phyloP scores from a whole-genome alignment of 2,329 filamentous ascomycete genomes.

The Sporothrix sp. region DNA sequence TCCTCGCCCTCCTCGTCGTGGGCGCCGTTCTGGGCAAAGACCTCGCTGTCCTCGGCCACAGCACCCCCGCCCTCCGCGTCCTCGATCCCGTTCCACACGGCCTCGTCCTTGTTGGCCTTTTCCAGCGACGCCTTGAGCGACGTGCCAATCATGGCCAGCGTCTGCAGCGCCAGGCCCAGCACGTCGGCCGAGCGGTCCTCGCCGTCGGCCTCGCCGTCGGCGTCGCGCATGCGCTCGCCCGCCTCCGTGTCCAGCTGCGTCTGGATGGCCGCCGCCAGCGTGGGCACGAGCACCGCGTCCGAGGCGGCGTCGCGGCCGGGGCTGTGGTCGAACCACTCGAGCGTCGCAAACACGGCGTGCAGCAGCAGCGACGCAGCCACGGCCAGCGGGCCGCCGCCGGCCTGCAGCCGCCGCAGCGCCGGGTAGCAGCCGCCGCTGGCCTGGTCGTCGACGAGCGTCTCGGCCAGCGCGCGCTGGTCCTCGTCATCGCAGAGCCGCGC shows the following conservation, averaged over 20 bases:
- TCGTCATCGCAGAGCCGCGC: constrained; percentile 54
- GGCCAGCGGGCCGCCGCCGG: constrained; percentile 37
- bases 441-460: constrained; percentile 42
- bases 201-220: neutral
- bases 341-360: constrained; percentile 50
- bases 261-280: constrained; percentile 32
- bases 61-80: constrained; percentile 26
- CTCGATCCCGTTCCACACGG: constrained; percentile 26
- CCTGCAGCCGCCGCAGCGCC: constrained; percentile 38
- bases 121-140: constrained; percentile 43
- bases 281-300: constrained; percentile 41
- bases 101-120: constrained; percentile 31
- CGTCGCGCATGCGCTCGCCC: too few relatives aligned
- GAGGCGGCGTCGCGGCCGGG: constrained; percentile 39
- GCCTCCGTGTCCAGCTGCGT: constrained; percentile 15
- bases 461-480: constrained; percentile 31
- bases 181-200: constrained; percentile 28
- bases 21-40: constrained; percentile 27
- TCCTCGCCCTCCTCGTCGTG: constrained; percentile 24
- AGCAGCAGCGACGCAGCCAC: constrained; percentile 51
- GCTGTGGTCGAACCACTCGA: constrained; percentile 43
- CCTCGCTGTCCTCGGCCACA: constrained; percentile 24
- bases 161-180: constrained; percentile 48
- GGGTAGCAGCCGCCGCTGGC: constrained; percentile 35
- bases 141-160: constrained; percentile 55